Base-by-base conservation (phyloP, 352 stramenopile genomes). In the Lagenidium sp. region DNA sequence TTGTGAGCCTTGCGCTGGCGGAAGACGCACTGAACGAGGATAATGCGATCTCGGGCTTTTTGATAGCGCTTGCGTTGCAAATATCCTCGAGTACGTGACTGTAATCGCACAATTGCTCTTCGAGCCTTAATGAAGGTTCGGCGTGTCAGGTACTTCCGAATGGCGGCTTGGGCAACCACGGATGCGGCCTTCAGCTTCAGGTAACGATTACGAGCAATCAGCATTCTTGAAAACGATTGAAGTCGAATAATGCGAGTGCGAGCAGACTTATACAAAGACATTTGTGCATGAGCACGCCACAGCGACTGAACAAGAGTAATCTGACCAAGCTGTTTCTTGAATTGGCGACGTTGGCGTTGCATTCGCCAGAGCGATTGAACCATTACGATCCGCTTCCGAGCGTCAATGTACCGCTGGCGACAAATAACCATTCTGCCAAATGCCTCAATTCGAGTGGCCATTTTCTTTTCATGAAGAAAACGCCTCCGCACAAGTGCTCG, bases 391-490 rank as follows among this genome's bases (percentile, higher is more conserved):
- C 77, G 74, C 34, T 72, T 77, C 13, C 64, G 68, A 26, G 77
- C 70, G 28, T 72, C 53, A 1, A 41, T 48, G 60, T 85, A 94
- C 5, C 66, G 65, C 39, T 82, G 65, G 16, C 74, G 76, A 29
- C 61, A 86, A 19, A 90, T 77, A 13, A 92, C 40, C 82, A 94
- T 92, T 29, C 79, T 71, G 0, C 77, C 74, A 49, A 94, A 90
- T 10, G 79, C 78, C 30, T 80, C 74, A 25, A 94, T 85, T 20
- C 82, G 79, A 6, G 79, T 89, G 5, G 82, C 82, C 82, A 94
- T 94, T 37, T 89, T 90, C 50, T 85, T 87, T 47, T 94, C 82
- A 10, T 58, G 73, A 18, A 90, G 32, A 24, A 91, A 89, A 42
- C 82, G 84, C 18, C 79, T 72, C 11, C 79, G 79, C 36, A 88